Conservation (phyloP, 805 yeast species). For the Hanseniaspora guilliermondii region DNA sequence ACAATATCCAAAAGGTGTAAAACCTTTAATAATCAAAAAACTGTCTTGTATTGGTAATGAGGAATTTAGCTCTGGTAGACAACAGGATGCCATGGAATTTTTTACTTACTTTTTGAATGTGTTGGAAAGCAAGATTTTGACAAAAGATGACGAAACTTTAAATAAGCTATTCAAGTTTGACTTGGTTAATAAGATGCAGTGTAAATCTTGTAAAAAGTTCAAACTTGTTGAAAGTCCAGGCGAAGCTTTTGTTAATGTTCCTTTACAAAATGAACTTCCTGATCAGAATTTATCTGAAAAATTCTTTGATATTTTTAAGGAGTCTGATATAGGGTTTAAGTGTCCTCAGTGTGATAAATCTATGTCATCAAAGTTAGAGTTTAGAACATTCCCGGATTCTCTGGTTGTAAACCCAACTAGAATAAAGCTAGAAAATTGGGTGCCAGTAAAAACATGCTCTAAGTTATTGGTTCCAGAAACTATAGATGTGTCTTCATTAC, state of each 20-base stretch:
- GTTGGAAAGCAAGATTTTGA: constrained; percentile 38
- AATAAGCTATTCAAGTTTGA: constrained; percentile 52
- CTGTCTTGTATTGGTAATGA: constrained; percentile 64
- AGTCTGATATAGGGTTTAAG: constrained; percentile 48
- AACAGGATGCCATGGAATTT: constrained; percentile 93
- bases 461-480: constrained; percentile 45
- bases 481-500: constrained; percentile 35
- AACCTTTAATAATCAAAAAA: constrained; percentile 63
- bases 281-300: constrained; percentile 31
- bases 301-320: constrained; percentile 37
- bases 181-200: constrained; percentile 49
- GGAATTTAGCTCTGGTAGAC: constrained; percentile 77
- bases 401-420: constrained; percentile 65
- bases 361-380: constrained; percentile 18
- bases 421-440: constrained; percentile 79
- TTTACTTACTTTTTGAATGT: constrained; percentile 53
- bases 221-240: constrained; percentile 42
- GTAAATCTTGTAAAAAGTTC: constrained; percentile 43
- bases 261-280: constrained; percentile 43
- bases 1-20: constrained; percentile 61
- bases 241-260: constrained; percentile 39
- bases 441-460: constrained; percentile 67
- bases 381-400: constrained; percentile 50
- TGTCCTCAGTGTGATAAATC: constrained; percentile 43
- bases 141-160: constrained; percentile 29